phyloP scores from a whole-genome alignment of 202 grass and related monocot genomes.

The Brachypodium distachyon region DNA sequence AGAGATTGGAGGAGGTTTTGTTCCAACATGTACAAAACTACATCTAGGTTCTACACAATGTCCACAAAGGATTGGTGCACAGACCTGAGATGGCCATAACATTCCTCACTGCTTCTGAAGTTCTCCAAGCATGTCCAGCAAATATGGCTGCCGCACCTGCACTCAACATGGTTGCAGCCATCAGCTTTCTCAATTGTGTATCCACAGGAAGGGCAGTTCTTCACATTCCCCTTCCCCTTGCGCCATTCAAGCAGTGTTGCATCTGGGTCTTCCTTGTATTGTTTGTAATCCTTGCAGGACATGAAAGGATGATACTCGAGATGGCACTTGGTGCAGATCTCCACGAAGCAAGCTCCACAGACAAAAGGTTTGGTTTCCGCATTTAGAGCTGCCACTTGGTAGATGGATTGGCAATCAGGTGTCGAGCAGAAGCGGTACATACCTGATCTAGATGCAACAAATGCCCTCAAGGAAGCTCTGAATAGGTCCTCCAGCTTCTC shows the following conservation, averaged over 20 bases:
- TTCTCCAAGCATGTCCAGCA: constrained; percentile 79
- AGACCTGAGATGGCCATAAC: constrained; percentile 68
- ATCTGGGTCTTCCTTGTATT: constrained; percentile 83
- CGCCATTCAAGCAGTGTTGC: constrained; percentile 54
- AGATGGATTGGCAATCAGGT: constrained; percentile 73
- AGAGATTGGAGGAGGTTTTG: no score
- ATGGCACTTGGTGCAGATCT: constrained; percentile 89
- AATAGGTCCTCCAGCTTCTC: constrained; percentile 77
- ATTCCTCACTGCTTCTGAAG: constrained; percentile 58
- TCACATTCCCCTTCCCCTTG: constrained; percentile 65
- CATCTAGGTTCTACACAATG: constrained; percentile 17
- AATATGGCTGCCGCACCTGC: constrained; percentile 74
- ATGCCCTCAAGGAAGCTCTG: constrained; percentile 62
- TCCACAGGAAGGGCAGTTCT: constrained; percentile 62
- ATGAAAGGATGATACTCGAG: constrained; percentile 71
- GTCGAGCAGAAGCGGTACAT: constrained; percentile 72
- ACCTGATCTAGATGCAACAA: constrained; percentile 59
- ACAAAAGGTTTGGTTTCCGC: constrained; percentile 49
- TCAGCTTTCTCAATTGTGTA: constrained; percentile 82
- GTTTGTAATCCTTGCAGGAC: constrained; percentile 74
- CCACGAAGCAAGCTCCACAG: constrained; percentile 66
- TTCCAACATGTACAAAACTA: no score
- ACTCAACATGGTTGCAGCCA: constrained; percentile 86
- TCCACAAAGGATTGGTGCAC: constrained; percentile 37
- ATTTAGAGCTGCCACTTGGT: constrained; percentile 37